Evolutionary conservation across 495 filamentous ascomycete genomes (phyloP), one percentile per base, ranked within the genome.

Genomic region (Platismatia glauca): DNA sequence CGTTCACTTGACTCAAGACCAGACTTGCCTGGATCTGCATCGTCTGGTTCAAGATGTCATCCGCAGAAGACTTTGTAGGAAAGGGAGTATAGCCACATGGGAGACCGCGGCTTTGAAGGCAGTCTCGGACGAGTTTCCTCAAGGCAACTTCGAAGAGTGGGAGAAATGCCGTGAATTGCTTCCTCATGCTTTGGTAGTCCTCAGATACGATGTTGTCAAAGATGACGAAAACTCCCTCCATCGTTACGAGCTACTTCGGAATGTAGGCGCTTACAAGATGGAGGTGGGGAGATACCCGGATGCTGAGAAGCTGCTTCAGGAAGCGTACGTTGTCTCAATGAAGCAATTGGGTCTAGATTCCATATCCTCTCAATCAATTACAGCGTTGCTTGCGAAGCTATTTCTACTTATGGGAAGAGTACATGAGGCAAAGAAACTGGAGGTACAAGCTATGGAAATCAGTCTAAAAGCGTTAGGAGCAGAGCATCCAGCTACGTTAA

Each of bases 101-200:
- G 50, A 55, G 50, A 55, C 3, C 22, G 50, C 50, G 22, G 31
- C 38, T 41, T 41, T 41, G 38, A 41, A 16, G 38, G 38, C 13
- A 16, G 38, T 41, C 38, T 41, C 38, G 38, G 3, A 41, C 13
- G 38, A 41, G 15, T 41, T 41, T 12, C 38, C 38, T 12, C 3
- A 41, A 5, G 22, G 50, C 50, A 29, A 33, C 50, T 55, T 55
- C 50, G 50, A 55, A 55, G 22, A 27, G 50, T 55, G 50, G 50
- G 50, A 55, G n/a, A 55, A 55, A 55, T 55, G 50, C 50, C n/a
- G 50, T 29, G 50, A 55, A 55, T 55, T 55, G 50, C 50, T 55
- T 55, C 50, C 50, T 18, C 50, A 55, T 55, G 50, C 50, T 12
- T 29, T 55, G 24, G 50, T 29, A 29, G 50, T 55, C n/a, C 50